Evolutionary conservation across 2,329 filamentous ascomycete species (phyloP), one percentile per base, ranked within the genome.

Genomic region (Aspergillus ochraceoroseus): DNA sequence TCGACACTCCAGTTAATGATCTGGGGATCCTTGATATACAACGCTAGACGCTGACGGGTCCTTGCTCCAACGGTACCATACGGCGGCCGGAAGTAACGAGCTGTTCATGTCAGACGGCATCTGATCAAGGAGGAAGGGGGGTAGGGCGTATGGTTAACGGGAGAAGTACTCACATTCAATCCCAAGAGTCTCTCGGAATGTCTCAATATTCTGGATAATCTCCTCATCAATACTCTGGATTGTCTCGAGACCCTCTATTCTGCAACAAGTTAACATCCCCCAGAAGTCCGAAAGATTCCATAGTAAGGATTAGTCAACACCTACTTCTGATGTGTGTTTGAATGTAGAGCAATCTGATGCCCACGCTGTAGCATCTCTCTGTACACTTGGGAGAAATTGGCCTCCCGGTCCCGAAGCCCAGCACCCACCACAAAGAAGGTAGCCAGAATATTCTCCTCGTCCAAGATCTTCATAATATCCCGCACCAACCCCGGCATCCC

Each of bases 371-470:
- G 57, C 79, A 84, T 82, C 58, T 81, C 76, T 43, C 67, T 68
- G 66, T 85, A 85, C 15, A 83, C 73, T 29, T 67, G 70, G 15
- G 77, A 78, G 35, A 85, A 71, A 53, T 82, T 83, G 13, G 77
- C 81, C 13, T 67, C 64, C 2, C 56, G 44, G 54, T 83, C 77
- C 11, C 77, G 65, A 0, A 85, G 69, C 1, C 80, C 77, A 1
- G 74, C 71, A 7, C 80, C 81, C 29, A 85, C 79, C 23, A 80
- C 82, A 65, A 85, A 85, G 62, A 85, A 85, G 1, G 82, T 85
- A 2, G 83, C 80, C 49, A 77, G 73, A 52, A 85, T 79, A 39
- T 67, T 60, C 36, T 79, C 80, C 13, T 76, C 73, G 13, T 76
- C 71, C 52, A 85, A 67, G 38, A 81, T 77, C 27, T 73, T 64